Evolutionary conservation across 2,329 filamentous ascomycete genomes (phyloP).

Genomic region (Exutisphaerella laricina): DNA sequence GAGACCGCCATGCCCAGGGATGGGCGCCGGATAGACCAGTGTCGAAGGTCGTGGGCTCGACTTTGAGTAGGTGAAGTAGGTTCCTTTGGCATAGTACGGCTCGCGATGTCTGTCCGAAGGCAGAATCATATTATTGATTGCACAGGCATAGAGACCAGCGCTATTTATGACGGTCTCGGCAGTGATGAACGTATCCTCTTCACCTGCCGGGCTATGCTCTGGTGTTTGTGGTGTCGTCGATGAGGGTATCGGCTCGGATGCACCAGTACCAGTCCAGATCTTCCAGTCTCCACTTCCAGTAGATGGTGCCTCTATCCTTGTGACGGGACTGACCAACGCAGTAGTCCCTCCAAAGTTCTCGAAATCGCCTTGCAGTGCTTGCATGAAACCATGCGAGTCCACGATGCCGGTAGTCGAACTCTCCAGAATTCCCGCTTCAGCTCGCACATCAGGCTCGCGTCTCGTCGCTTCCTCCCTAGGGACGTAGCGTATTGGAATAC

Average conservation of each 20-base stretch:
- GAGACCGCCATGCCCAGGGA: conserved; percentile 74
- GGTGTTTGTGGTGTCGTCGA: conserved; percentile 22
- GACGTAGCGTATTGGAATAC: conserved; percentile 69
- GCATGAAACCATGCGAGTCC: conserved; percentile 81
- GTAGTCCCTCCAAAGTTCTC: conserved; percentile 70
- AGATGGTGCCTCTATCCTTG: conserved; percentile 48
- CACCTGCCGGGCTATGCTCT: conserved; percentile 33
- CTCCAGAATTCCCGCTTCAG: conserved; percentile 69
- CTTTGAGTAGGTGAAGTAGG: conserved; percentile 80
- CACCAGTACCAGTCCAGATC: conserved; percentile 46
- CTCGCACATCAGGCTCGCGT: conserved; percentile 70
- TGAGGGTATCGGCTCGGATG: conserved; percentile 20
- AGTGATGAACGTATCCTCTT: conserved; percentile 52
- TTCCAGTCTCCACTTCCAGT: conserved; percentile 61
- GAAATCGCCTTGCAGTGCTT: conserved; percentile 68
- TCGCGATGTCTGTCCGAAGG: conserved; percentile 50
- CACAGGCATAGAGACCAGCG: conserved; percentile 72
- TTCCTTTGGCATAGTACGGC: conserved; percentile 85
- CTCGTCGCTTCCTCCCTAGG: conserved; percentile 53
- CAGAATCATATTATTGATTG: conserved; percentile 76
- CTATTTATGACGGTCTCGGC: conserved; percentile 76
- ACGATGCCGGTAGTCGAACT: conserved; percentile 83
- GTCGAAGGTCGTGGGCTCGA: conserved; percentile 61
- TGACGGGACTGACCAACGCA: conserved; percentile 64
- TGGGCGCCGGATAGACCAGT: conserved; percentile 81